phyloP scores from a whole-genome alignment of 768 basidiomycete species.

The Pilatotrama ljubarskyi region DNA sequence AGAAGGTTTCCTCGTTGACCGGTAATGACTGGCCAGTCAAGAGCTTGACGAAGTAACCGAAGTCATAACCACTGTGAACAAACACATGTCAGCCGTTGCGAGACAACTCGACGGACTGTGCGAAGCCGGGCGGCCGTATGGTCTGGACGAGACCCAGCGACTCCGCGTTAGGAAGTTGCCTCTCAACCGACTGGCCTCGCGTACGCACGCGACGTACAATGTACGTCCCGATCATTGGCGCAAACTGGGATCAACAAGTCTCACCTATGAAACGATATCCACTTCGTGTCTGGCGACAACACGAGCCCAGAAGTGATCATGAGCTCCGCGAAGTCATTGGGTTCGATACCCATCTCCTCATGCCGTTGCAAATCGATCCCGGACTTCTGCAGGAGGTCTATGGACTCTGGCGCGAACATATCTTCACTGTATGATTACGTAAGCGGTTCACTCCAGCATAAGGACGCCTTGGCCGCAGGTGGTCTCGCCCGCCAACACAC shows the following conservation, averaged over 20 bases:
- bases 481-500: constrained; percentile 46
- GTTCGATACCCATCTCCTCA: constrained; percentile 87
- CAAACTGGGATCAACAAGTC: constrained; percentile 32
- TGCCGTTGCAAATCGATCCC: constrained; percentile 96
- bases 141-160: not conserved
- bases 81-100: not conserved
- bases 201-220: constrained; percentile 7
- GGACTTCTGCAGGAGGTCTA: constrained; percentile 91
- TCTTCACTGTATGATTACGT: constrained; percentile 67
- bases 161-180: not conserved
- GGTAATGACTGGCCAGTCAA: constrained; percentile 86
- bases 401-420: constrained; percentile 98
- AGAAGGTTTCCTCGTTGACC: constrained; percentile 86
- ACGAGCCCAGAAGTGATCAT: constrained; percentile 97
- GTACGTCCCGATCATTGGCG: constrained; percentile 11
- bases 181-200: not conserved
- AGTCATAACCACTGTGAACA: constrained; percentile 86
- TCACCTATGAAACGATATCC: constrained; percentile 98
- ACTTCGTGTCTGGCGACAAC: constrained; percentile 81
- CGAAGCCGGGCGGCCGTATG: not conserved
- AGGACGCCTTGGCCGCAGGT: not conserved
- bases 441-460: constrained; percentile 13
- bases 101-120: too few species aligned
- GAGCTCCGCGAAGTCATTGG: constrained; percentile 94
- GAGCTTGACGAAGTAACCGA: constrained; percentile 96